phyloP scores from a whole-genome alignment of 2,329 filamentous ascomycete genomes.

The Cercospora sesami region DNA sequence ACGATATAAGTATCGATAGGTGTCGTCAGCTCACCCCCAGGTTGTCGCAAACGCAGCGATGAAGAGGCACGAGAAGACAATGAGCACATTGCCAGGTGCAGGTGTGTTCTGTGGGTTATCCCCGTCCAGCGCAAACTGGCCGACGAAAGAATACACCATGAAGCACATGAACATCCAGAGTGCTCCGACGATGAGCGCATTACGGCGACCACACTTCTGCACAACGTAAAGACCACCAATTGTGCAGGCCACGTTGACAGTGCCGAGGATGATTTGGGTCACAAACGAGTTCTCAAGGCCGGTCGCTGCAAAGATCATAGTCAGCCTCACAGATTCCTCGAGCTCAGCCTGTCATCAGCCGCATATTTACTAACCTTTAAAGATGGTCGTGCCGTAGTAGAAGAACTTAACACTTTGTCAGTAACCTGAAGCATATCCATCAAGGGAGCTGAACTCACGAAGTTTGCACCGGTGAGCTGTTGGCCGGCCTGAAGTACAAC shows the following conservation, averaged over 20 bases:
- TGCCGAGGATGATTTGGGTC: constrained; percentile 50
- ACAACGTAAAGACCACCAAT: constrained; percentile 51
- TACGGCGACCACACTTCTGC: constrained; percentile 52
- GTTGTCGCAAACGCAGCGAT: constrained; percentile 41
- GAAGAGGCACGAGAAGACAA: constrained; percentile 42
- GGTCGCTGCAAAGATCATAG: constrained; percentile 43
- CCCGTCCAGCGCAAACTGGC: constrained; percentile 33
- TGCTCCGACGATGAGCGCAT: constrained; percentile 50
- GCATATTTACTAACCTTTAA: background rate
- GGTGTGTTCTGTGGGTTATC: constrained; percentile 27
- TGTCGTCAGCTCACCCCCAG: constrained; percentile 30
- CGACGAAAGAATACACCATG: constrained; percentile 54
- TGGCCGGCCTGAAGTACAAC: constrained; percentile 37
- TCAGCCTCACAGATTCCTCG: background rate
- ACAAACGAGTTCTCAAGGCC: constrained; percentile 46
- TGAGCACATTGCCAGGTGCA: constrained; percentile 37
- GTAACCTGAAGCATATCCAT: background rate
- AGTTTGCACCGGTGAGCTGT: constrained; percentile 47
- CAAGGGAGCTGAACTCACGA: constrained; percentile 35
- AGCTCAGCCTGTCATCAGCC: background rate
- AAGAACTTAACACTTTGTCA: constrained; percentile 25
- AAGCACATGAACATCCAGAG: constrained; percentile 56
- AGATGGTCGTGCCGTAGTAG: constrained; percentile 33
- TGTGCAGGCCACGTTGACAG: constrained; percentile 52
- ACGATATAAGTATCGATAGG: background rate